Evolutionary conservation across 2,329 filamentous ascomycete species (phyloP), one percentile per base, ranked within the genome.

Genomic region (Epichloe sp.): DNA sequence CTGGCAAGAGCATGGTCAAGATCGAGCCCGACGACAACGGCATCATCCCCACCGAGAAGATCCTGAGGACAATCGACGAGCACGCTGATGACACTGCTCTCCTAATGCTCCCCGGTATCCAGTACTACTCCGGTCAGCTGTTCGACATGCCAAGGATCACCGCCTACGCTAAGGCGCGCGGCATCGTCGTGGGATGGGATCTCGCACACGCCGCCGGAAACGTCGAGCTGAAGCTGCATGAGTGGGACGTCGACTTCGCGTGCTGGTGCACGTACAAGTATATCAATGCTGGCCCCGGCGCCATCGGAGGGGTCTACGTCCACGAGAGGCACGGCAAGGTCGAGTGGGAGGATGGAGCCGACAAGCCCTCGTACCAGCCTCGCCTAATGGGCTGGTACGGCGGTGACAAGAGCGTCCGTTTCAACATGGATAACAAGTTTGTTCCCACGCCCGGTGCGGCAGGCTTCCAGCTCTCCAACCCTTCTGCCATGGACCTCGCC

Each of bases 261-360:
- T 86, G 79, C 50, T 95, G 89, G 89, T 95, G 89, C 68, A 90
- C 84, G 17, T 95, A 95, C 75, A 95, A 95, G 70, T 95, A 95
- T 70, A 78, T 95, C 64, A 95, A 95, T 63, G 82, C 83, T 26
- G 89, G 89, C 0, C 88, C 89, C 0, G 89, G 89, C 4, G 77
- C 82, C 15, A 94, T 94, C 56, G 88, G 80, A 1, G 88, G 85
- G 85, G 72, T 84, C 1, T 95, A 89, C 57, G 85, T 95, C 8
- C 88, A 95, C 65, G 80, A 87, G 62, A 74, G 71, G 40, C 85
- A 94, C 63, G 81, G 84, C 41, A 65, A 65, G 23, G 80, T 86
- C 11, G 67, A 65, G 48, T 62, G 61, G 2, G 61, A 70, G 17
- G 60, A 62, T 7, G 63, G 64, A 2, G 66, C 70, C n/a, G 58